Evolutionary conservation across 2,329 filamentous ascomycete genomes (phyloP).

Genomic region (Paecilomyces niveus): DNA sequence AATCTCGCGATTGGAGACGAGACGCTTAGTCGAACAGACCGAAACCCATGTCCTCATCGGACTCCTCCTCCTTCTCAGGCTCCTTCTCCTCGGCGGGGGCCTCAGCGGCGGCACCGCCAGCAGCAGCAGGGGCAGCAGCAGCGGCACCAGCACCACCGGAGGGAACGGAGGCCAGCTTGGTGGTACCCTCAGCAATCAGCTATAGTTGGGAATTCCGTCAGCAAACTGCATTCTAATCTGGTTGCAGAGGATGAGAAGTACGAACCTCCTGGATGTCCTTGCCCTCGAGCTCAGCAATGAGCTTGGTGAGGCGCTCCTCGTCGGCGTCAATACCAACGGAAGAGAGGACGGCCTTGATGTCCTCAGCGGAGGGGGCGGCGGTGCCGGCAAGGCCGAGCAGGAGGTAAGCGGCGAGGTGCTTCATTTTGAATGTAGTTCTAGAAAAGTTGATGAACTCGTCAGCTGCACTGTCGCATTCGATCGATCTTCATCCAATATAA

Average conservation of each 20-base stretch:
- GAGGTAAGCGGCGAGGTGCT: conserved; percentile 99
- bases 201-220: conserved; percentile 32
- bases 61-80: conserved; percentile 72
- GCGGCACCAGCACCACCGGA: conserved; percentile 68
- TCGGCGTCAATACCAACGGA: conserved; percentile 96
- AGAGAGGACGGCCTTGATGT: conserved; percentile 83
- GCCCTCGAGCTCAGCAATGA: conserved; percentile 68
- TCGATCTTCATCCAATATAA: neutral
- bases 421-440: conserved; percentile 65
- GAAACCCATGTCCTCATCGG: conserved; percentile 68
- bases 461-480: conserved; percentile 11
- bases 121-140: conserved; percentile 60
- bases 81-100: conserved; percentile 61
- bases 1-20: conserved; percentile 16
- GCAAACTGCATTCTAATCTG: conserved; percentile 5
- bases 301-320: conserved; percentile 72
- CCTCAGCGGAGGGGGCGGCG: conserved; percentile 72
- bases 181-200: conserved; percentile 83
- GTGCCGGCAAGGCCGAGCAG: conserved; percentile 94
- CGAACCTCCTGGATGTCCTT: conserved; percentile 81
- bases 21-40: conserved; percentile 58
- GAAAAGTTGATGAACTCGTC: conserved; percentile 3
- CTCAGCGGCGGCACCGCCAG: conserved; percentile 56
- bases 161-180: conserved; percentile 96
- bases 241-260: conserved; percentile 1